phyloP scores from a whole-genome alignment of 1,139 yeast genomes.

The Saccharomyces pastorianus region DNA sequence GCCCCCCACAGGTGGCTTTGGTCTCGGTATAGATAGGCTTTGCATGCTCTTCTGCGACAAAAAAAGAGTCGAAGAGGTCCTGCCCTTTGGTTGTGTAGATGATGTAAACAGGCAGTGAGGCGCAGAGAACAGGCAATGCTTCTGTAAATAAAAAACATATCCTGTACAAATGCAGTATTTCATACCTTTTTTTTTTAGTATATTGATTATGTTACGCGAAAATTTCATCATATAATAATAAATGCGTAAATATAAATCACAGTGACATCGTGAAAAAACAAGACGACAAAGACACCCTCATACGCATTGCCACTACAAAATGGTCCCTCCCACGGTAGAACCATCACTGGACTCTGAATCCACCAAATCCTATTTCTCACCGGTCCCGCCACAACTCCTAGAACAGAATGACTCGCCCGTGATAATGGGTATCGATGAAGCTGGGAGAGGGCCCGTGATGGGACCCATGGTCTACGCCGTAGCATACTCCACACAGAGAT shows the following conservation, averaged over 20 bases:
- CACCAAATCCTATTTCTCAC: constrained; percentile 33
- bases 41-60: constrained; percentile 67
- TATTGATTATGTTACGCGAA: not conserved
- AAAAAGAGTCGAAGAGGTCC: constrained; percentile 66
- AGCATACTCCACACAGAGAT: constrained; percentile 60
- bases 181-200: not conserved
- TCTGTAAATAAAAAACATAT: not conserved
- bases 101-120: constrained; percentile 54
- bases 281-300: too few species aligned
- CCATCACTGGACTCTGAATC: constrained; percentile 19
- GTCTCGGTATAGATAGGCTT: constrained; percentile 84
- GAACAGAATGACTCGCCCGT: constrained; percentile 24
- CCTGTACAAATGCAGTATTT: not conserved
- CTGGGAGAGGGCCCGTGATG: constrained; percentile 95
- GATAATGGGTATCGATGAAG: constrained; percentile 90
- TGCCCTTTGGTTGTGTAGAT: constrained; percentile 72
- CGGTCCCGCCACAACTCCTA: constrained; percentile 23
- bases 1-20: constrained; percentile 99
- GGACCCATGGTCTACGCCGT: constrained; percentile 97
- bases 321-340: constrained; percentile 27
- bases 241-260: not conserved
- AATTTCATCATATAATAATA: not conserved
- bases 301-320: not conserved
- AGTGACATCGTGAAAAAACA: too few species aligned
- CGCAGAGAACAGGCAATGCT: not conserved